Evolutionary conservation across 805 yeast species (phyloP), one percentile per base, ranked within the genome.

Genomic region (Metschnikowia shivogae): DNA sequence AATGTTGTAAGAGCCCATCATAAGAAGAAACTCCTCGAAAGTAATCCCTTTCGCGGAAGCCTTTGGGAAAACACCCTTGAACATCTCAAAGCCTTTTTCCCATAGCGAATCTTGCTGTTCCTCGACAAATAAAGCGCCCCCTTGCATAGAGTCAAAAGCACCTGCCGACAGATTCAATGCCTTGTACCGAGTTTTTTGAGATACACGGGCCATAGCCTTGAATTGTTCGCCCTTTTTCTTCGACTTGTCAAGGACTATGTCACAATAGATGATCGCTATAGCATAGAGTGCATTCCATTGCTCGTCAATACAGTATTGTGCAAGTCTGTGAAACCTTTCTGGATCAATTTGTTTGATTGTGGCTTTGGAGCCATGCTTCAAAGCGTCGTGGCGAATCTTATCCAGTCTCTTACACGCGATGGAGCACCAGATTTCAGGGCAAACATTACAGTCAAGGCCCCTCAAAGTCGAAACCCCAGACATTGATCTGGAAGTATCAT

Each of bases 371-470:
- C 62, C 62, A 34, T 88, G 95, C 59, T 81, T 81, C 44, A 83
- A 67, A 2, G 71, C 61, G 1, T 66, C 64, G 59, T 88, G 95
- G 20, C 65, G 39, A 34, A 7, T 76, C 60, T 12, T 62, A 56
- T 54, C 82, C 82, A 17, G 52, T 50, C 72, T 74, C 55, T 81
- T 80, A 67, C 96, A 87, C 8, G 59, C 61, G 39, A 64, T 68
- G 6, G 81, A 74, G 62, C 95, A 87, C 92, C 93, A 87, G 39
- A 81, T 67, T 42, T 80, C 84, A 6, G 73, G 61, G 54, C 92
- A 85, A 12, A 73, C 72, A 41, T 73, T 68, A 64, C 95, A 87
- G 51, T 81, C 84, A 39, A 82, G 65, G n/a, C 84, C 82, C 34
- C 61, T 65, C 39, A 74, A 59, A 7, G 70, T 56, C 3, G 65